Conservation (phyloP, 768 basidiomycete species). For the Amanita rimosa region DNA sequence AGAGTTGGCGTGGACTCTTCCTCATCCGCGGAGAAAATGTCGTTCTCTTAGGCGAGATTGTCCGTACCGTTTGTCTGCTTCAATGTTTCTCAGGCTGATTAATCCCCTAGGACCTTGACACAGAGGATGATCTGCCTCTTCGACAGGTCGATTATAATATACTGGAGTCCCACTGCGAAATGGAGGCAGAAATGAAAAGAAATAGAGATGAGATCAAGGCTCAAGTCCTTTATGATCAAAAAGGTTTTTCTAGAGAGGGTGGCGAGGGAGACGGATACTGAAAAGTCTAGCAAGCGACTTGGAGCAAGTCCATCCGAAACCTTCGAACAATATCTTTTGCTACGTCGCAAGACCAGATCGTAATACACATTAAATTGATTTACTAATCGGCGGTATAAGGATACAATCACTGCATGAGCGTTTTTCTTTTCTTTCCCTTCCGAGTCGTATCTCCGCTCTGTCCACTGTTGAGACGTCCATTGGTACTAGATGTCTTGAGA, state of each 20-base stretch:
- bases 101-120: slow-evolving; percentile 68
- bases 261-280: slow-evolving; percentile 95
- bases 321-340: background rate
- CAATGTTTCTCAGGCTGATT: slow-evolving; percentile 1
- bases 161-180: slow-evolving; percentile 62
- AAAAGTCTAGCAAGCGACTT: slow-evolving; percentile 9
- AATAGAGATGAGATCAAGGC: slow-evolving; percentile 76
- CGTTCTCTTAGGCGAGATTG: slow-evolving; percentile 92
- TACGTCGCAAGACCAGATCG: slow-evolving; percentile 5
- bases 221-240: slow-evolving; percentile 69
- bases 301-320: background rate
- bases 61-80: slow-evolving; percentile 28
- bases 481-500: slow-evolving; percentile 26
- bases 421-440: slow-evolving; percentile 49
- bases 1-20: slow-evolving; percentile 81
- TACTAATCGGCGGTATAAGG: slow-evolving; percentile 1
- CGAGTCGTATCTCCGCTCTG: slow-evolving; percentile 33
- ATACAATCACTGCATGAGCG: slow-evolving; percentile 18
- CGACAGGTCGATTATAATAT: slow-evolving; percentile 62
- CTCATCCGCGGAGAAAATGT: slow-evolving; percentile 98
- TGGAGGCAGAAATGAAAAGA: slow-evolving; percentile 65
- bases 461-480: slow-evolving; percentile 35
- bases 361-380: slow-evolving; percentile 4
- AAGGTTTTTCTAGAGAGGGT: slow-evolving; percentile 91
- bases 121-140: slow-evolving; percentile 80